These are phyloP conservation scores for Boletus coccyginus DNA, from an alignment of 768 basidiomycete species.

Conservation along the genomic window DNA sequence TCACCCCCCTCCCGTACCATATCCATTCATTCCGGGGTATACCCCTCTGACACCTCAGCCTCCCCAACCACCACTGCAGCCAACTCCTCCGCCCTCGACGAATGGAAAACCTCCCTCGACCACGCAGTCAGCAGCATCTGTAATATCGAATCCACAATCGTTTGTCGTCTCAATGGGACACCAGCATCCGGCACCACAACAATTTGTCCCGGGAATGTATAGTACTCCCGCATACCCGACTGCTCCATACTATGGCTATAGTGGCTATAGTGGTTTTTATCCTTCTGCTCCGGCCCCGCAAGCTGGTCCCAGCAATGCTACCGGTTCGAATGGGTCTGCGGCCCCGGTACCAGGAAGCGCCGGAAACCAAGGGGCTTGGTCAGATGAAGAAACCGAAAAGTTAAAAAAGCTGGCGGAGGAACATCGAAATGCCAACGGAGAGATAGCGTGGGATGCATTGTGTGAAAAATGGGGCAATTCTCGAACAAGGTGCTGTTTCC, in stretches of 20 bases:
- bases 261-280: slow-evolving; percentile 35
- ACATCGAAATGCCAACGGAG: slow-evolving; percentile 45
- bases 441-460: slow-evolving; percentile 79
- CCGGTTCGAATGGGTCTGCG: slow-evolving; percentile 22
- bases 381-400: slow-evolving; percentile 71
- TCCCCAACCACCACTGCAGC: slow-evolving; percentile 33
- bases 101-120: slow-evolving; percentile 33
- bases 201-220: slow-evolving; percentile 37
- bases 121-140: slow-evolving; percentile 36
- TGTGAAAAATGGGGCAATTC: slow-evolving; percentile 70
- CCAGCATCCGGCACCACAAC: slow-evolving; percentile 46
- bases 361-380: slow-evolving; percentile 72
- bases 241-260: slow-evolving; percentile 61
- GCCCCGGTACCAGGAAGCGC: slow-evolving; percentile 25
- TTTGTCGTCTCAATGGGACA: slow-evolving; percentile 71
- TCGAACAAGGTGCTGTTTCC: slow-evolving; percentile 57
- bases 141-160: slow-evolving; percentile 69
- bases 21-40: slow-evolving; percentile 46
- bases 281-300: slow-evolving; percentile 22
- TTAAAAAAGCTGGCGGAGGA: slow-evolving; percentile 69
- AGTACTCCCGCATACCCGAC: slow-evolving; percentile 50
- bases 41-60: slow-evolving; percentile 20
- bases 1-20: slow-evolving; percentile 61
- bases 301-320: slow-evolving; percentile 26
- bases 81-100: slow-evolving; percentile 37